phyloP scores from a whole-genome alignment of 2,329 filamentous ascomycete species.

The Cercospora berteroae region DNA sequence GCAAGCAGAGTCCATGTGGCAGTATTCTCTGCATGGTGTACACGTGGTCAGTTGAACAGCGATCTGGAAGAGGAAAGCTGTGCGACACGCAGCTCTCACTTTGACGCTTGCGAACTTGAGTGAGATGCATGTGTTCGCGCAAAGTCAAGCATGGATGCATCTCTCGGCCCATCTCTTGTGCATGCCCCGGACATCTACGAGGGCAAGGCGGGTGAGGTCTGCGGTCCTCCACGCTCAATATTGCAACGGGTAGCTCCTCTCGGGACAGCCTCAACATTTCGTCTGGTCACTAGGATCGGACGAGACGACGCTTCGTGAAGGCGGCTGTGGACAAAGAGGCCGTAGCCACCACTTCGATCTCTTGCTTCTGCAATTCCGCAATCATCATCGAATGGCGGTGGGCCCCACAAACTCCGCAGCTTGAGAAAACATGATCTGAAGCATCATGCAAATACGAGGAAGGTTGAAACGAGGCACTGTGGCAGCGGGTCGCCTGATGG shows the following conservation, averaged over 20 bases:
- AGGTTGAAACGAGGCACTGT: background rate
- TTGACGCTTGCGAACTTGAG: background rate
- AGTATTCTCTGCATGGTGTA: background rate
- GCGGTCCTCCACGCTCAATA: too few species aligned
- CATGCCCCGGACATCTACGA: background rate
- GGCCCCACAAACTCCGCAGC: too few species aligned
- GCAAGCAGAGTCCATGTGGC: background rate
- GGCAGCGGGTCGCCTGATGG: background rate
- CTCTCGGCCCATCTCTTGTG: background rate
- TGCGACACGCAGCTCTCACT: background rate
- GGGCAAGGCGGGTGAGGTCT: background rate
- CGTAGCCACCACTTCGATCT: too few species aligned
- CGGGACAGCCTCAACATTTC: too few species aligned
- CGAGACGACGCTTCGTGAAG: too few species aligned
- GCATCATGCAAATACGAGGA: background rate
- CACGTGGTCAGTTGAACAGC: background rate
- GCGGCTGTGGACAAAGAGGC: too few species aligned
- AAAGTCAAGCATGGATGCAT: background rate
- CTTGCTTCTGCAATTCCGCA: too few species aligned
- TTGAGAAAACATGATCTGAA: background rate
- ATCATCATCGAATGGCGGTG: too few species aligned
- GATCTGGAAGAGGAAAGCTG: background rate
- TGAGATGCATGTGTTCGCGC: background rate
- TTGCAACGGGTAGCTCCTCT: too few species aligned
- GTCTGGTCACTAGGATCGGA: too few species aligned